A percentile compares a stretch with the other conserved stretches of the same genome.
Evolutionary conservation across 164 flowering plant species (phyloP).

Genomic region (Dillenia suffruticosa): DNA sequence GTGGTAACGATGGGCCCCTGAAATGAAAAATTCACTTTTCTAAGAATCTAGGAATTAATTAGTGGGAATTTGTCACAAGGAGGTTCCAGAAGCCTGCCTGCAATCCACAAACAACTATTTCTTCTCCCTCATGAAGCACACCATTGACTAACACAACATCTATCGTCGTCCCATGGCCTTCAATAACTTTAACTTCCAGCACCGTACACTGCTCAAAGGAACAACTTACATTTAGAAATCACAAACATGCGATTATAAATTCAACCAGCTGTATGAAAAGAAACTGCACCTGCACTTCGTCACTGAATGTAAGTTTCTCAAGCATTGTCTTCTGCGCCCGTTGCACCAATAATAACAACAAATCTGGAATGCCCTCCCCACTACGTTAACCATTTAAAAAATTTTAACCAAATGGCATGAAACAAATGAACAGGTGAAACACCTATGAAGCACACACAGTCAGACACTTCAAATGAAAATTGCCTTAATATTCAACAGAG

Average conservation of each 20-base stretch:
- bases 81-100: slow-evolving; percentile 47
- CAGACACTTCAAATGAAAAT: too few relatives aligned
- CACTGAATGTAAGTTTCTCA: slow-evolving; percentile 74
- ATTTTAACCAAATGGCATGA: too few relatives aligned
- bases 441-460: neutral
- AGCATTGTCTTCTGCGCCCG: slow-evolving; percentile 96
- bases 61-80: neutral
- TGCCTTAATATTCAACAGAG: too few relatives aligned
- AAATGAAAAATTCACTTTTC: slow-evolving; percentile 2
- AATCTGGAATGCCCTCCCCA: slow-evolving; percentile 98
- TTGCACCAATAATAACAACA: slow-evolving; percentile 70
- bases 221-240: slow-evolving; percentile 2
- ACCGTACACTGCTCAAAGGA: slow-evolving; percentile 79
- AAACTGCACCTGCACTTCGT: slow-evolving; percentile 70
- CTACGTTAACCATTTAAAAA: slow-evolving; percentile 24
- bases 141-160: slow-evolving; percentile 98
- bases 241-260: neutral
- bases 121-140: slow-evolving; percentile 95
- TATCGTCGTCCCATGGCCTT: slow-evolving; percentile 97
- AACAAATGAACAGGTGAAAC: neutral
- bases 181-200: slow-evolving; percentile 95
- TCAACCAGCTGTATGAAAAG: neutral
- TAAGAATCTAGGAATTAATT: neutral
- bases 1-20: slow-evolving; percentile 92
- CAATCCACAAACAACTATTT: slow-evolving; percentile 96